Evolutionary conservation across 1,139 yeast species (phyloP).

Genomic region (Taphrina pruni): DNA sequence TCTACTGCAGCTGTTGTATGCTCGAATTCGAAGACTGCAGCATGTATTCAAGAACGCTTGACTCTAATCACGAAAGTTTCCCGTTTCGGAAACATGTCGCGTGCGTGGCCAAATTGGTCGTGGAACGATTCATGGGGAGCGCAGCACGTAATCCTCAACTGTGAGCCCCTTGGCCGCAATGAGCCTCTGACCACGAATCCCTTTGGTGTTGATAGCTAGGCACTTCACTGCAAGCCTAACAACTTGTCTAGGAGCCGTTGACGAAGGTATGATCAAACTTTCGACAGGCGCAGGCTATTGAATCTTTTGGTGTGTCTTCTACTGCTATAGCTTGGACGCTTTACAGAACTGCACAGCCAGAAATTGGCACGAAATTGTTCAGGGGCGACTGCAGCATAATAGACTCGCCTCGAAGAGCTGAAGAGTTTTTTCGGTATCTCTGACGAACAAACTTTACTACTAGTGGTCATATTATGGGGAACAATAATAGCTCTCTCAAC

Average conservation of each 20-base stretch:
- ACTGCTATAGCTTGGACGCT: no score
- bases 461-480: background rate
- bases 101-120: slow-evolving; percentile 13
- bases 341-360: no score
- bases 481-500: background rate
- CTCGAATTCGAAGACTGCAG: no score
- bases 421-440: background rate
- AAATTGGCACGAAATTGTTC: no score
- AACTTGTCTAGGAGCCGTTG: no score
- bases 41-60: no score
- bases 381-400: no score
- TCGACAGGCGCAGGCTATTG: background rate
- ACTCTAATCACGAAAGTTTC: background rate
- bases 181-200: background rate
- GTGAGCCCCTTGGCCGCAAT: background rate
- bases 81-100: background rate
- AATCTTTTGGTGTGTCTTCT: background rate
- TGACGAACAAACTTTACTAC: background rate
- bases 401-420: background rate
- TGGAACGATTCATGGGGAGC: background rate
- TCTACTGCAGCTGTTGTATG: no score
- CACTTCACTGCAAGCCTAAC: no score
- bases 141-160: slow-evolving; percentile 19
- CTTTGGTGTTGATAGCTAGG: background rate
- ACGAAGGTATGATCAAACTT: no score